These are phyloP conservation scores for Boletellus emodensis DNA, from an alignment of 768 basidiomycete species.

Conservation along the genomic window DNA sequence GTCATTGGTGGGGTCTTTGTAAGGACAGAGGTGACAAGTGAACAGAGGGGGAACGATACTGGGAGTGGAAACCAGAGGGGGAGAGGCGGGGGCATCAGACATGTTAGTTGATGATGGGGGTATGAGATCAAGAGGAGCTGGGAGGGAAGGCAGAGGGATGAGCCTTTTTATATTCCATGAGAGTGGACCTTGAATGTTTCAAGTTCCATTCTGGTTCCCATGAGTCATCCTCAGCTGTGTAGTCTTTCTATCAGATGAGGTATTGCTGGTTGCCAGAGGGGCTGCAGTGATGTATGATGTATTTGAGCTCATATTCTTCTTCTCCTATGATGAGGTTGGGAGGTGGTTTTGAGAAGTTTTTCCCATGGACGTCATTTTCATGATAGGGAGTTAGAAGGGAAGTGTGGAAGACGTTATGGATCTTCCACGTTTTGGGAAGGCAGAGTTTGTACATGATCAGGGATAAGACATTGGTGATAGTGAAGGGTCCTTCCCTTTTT, in stretches of 20 bases:
- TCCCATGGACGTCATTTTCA: not conserved
- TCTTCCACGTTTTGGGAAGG: too few species aligned
- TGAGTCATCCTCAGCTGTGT: not conserved
- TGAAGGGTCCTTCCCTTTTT: not conserved
- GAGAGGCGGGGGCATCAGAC: too few species aligned
- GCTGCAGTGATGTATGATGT: not conserved
- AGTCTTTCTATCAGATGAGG: not conserved
- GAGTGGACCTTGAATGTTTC: not conserved
- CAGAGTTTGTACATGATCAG: not conserved
- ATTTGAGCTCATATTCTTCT: constrained; percentile 1
- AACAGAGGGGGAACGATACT: too few species aligned
- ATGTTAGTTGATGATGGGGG: too few species aligned
- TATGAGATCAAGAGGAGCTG: too few species aligned
- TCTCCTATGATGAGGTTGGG: not conserved
- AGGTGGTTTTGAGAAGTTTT: not conserved
- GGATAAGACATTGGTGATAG: not conserved
- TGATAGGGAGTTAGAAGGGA: not conserved
- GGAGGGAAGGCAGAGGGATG: too few species aligned
- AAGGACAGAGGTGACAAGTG: too few species aligned
- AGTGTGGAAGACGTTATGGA: not conserved
- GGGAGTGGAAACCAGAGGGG: too few species aligned
- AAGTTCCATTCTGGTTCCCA: not conserved
- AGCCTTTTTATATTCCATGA: not conserved
- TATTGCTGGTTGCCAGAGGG: not conserved
- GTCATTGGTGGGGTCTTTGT: too few species aligned